phyloP scores from a whole-genome alignment of 164 flowering plant genomes.

The Nelumbo lutea region DNA sequence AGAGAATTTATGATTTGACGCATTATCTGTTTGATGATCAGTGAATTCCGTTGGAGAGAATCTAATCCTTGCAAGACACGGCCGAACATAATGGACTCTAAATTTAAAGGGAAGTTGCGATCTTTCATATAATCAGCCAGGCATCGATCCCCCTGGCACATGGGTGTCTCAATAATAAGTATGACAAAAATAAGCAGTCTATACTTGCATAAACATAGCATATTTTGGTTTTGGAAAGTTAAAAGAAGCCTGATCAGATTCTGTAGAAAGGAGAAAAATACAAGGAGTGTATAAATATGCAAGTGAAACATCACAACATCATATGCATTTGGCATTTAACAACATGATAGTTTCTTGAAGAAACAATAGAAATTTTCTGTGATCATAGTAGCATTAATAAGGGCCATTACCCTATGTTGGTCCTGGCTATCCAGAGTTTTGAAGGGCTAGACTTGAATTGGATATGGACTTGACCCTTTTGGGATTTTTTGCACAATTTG shows the following conservation, averaged over 20 bases:
- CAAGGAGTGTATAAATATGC: neutral
- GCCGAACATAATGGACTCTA: conserved; percentile 89
- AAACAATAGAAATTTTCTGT: neutral
- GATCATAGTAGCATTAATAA: neutral
- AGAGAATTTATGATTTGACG: conserved; percentile 89
- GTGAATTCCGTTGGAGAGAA: conserved; percentile 59
- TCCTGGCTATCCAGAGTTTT: too few species aligned
- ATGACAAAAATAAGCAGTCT: neutral
- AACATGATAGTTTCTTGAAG: neutral
- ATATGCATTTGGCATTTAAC: neutral
- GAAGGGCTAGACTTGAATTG: too few species aligned
- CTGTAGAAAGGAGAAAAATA: neutral
- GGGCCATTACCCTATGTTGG: too few species aligned
- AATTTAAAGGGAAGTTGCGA: conserved; percentile 77
- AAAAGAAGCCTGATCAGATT: neutral
- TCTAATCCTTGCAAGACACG: conserved; percentile 68
- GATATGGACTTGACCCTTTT: too few species aligned
- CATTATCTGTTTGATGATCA: conserved; percentile 92
- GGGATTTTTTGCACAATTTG: too few species aligned
- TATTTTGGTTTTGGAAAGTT: neutral
- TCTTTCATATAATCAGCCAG: conserved; percentile 87
- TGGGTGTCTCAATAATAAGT: conserved; percentile 15
- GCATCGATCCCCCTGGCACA: conserved; percentile 68
- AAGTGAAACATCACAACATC: neutral
- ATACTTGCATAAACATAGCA: neutral